Base-by-base conservation (phyloP, 2,329 filamentous ascomycete species). In the Orbilia blumenaviensis region DNA sequence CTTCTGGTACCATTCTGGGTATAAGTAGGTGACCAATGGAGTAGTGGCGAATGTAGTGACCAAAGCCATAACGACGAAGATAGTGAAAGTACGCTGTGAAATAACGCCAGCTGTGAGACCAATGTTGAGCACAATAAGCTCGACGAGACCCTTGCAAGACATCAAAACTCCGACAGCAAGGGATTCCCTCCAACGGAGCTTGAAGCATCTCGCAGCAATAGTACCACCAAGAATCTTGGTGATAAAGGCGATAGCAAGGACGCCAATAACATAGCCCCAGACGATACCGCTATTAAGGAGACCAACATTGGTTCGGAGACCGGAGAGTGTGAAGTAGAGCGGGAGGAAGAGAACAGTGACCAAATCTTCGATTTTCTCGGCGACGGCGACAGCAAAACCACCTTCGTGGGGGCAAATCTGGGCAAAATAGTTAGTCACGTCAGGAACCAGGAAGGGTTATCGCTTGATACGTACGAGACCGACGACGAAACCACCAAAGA, bases 71-170 rank as follows among this genome's bases (percentile, higher is more conserved):
- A 97, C 91, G 21, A 97, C 93, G 79, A 97, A 96, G 66, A 97
- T 96, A 62, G 93, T 96, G 80, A 97, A 97, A 0, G 93, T 96
- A 14, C 91, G 86, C 0, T 86, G 87, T 72, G 91, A 94, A 16
- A 97, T 85, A 76, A 96, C 96, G 36, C 88, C 89, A 18, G 93
- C 93, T 84, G 94, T 90, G 1, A 94, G 86, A 48, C 93, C 93
- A 79, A 98, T 93, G 80, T 92, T 91, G 82, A 96, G 83, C n/a
- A 97, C 94, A 82, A 98, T 97, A 62, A 98, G 85, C 82, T 97
- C 94, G 0, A 97, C 94, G 8, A 98, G 86, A 80, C 94, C 94
- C 83, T 98, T 98, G 83, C 94, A 98, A 83, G 92, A 96, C 94
- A 98, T 98, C 80, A 97, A 84, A 14, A 90, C 89, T 12, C 94